Conservation (phyloP, 306 rosid species). For the Quercus variabilis region DNA sequence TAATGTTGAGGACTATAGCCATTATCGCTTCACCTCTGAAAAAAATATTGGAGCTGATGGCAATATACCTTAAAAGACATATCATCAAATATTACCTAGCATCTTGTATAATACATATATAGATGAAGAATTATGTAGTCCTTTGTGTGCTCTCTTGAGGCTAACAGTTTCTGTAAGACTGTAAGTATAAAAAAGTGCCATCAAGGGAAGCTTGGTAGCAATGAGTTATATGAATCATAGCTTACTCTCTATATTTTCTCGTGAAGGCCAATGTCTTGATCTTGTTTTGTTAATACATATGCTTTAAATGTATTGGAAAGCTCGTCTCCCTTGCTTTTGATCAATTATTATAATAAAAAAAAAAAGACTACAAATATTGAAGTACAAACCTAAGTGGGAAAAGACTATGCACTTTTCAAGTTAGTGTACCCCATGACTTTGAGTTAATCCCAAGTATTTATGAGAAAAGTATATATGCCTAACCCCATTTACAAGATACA, state of each 20-base stretch:
- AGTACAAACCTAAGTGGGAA: neutral
- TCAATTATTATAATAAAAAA: neutral
- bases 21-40: constrained; percentile 9
- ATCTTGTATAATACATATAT: neutral
- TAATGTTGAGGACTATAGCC: constrained; percentile 11
- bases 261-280: neutral
- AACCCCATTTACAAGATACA: constrained; percentile 17
- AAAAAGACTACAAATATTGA: neutral
- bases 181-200: constrained; percentile 4
- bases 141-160: constrained; percentile 2
- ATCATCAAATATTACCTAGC: neutral
- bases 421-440: constrained; percentile 2
- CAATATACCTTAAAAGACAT: constrained; percentile 22
- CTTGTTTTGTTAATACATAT: neutral
- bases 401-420: constrained; percentile 19
- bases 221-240: neutral
- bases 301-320: neutral
- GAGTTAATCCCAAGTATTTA: neutral
- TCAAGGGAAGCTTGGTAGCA: neutral
- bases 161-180: neutral
- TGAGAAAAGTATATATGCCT: neutral
- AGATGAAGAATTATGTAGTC: neutral
- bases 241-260: neutral
- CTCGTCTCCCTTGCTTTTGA: neutral
- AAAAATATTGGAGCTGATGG: constrained; percentile 25